Evolutionary conservation across 2,329 filamentous ascomycete species (phyloP).

Genomic region (Aspergillus nomiae): DNA sequence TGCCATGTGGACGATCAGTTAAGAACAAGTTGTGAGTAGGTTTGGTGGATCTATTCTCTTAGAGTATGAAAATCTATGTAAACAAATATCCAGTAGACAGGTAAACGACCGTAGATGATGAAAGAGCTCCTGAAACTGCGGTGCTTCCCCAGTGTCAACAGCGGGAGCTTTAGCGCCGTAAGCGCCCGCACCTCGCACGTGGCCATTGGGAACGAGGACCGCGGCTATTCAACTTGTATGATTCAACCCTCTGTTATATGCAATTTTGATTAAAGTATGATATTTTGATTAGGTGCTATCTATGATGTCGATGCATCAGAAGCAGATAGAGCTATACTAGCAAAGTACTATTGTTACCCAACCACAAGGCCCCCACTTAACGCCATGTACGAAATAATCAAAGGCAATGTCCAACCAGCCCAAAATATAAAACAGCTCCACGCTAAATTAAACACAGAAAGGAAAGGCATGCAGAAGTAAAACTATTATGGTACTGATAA

Average conservation of each 20-base stretch:
- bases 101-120: background rate
- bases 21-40: too few relatives aligned
- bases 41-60: background rate
- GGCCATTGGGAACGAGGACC: constrained; percentile 2
- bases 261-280: background rate
- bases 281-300: background rate
- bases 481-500: background rate
- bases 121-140: constrained; percentile 8
- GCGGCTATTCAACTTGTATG: constrained; percentile 2
- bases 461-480: background rate
- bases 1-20: constrained; percentile 35
- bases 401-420: background rate
- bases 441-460: background rate
- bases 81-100: background rate
- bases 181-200: constrained; percentile 21
- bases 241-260: background rate
- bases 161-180: constrained; percentile 24
- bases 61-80: background rate
- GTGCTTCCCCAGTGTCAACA: constrained; percentile 22
- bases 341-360: background rate
- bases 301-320: background rate
- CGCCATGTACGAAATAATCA: background rate
- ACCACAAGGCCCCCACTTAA: background rate
- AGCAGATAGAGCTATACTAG: background rate
- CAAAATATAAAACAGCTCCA: background rate